Percentiles rank a stretch among this genome's conserved stretches.
phyloP scores from a whole-genome alignment of 768 basidiomycete species.

The Trametes villosa region DNA sequence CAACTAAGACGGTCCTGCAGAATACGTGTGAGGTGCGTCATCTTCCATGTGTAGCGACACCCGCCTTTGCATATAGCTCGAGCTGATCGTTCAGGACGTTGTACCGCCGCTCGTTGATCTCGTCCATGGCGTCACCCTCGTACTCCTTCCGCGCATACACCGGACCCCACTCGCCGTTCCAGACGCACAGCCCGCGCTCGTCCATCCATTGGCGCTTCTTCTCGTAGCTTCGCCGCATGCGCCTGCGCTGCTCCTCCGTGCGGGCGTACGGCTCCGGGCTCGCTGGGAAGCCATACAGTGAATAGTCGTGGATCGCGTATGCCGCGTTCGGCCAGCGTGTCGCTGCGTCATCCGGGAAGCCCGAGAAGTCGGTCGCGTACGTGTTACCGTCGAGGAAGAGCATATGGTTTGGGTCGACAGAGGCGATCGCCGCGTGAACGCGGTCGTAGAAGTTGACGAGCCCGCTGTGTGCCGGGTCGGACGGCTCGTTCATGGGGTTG shows the following conservation, averaged over 20 bases:
- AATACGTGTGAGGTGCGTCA: not conserved
- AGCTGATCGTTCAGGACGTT: conserved; percentile 75
- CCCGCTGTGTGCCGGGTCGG: conserved; percentile 68
- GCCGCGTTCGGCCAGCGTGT: conserved; percentile 70
- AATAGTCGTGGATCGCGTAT: conserved; percentile 82
- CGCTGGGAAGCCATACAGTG: conserved; percentile 71
- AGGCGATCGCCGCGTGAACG: conserved; percentile 71
- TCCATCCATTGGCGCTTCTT: conserved; percentile 83
- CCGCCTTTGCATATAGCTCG: conserved; percentile 54
- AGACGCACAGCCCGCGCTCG: conserved; percentile 62
- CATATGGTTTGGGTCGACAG: conserved; percentile 68
- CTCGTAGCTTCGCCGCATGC: conserved; percentile 63
- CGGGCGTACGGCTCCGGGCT: conserved; percentile 58
- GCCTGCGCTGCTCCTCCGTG: conserved; percentile 53
- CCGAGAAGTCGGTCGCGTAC: conserved; percentile 78
- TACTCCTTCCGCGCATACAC: conserved; percentile 67
- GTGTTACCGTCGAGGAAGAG: conserved; percentile 88
- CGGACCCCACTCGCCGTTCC: conserved; percentile 87
- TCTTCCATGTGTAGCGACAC: not conserved
- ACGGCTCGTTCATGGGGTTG: conserved; percentile 85
- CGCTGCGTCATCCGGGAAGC: conserved; percentile 67
- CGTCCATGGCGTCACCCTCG: conserved; percentile 59
- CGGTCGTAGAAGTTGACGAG: conserved; percentile 71
- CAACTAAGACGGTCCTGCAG: conserved; percentile 66
- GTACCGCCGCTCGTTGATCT: conserved; percentile 68